These are phyloP conservation scores for Hibiscus mutabilis DNA, from an alignment of 345 rosid genomes.

Conservation along the genomic window DNA sequence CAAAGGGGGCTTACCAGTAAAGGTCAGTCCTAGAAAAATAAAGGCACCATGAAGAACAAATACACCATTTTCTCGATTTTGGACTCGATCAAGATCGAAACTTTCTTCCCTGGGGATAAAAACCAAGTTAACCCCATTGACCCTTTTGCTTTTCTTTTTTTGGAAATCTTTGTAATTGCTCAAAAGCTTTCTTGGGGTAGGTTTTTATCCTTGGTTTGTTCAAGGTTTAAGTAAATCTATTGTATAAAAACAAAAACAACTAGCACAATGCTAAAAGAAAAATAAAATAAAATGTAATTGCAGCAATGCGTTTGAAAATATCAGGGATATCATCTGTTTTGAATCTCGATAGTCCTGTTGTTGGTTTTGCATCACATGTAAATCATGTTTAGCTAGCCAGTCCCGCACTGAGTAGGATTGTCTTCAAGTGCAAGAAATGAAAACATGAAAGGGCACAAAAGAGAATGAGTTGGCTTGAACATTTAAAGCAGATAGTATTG, in stretches of 20 bases:
- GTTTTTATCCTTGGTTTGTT: neutral
- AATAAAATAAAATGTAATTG: neutral
- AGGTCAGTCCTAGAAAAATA: conserved; percentile 31
- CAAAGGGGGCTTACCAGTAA: conserved; percentile 70
- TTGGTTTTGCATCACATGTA: no score
- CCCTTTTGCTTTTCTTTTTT: neutral
- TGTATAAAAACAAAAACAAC: neutral
- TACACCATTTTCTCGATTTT: neutral
- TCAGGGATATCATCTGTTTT: no score
- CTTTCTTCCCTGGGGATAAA: conserved; percentile 6
- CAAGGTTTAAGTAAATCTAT: neutral
- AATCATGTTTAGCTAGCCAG: no score
- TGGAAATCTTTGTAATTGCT: conserved; percentile 8
- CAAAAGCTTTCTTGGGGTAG: neutral
- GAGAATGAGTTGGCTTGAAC: conserved; percentile 17
- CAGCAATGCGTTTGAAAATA: neutral
- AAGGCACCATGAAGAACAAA: conserved; percentile 3
- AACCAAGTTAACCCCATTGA: conserved; percentile 14
- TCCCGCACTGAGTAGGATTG: no score
- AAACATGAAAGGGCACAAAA: conserved; percentile 1
- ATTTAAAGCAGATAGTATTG: conserved; percentile 9
- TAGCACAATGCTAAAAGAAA: neutral
- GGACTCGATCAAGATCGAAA: neutral
- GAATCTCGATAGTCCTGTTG: no score
- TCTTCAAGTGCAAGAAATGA: neutral